Evolutionary conservation across 2,329 filamentous ascomycete genomes (phyloP).

Genomic region (Parastagonospora avenae): DNA sequence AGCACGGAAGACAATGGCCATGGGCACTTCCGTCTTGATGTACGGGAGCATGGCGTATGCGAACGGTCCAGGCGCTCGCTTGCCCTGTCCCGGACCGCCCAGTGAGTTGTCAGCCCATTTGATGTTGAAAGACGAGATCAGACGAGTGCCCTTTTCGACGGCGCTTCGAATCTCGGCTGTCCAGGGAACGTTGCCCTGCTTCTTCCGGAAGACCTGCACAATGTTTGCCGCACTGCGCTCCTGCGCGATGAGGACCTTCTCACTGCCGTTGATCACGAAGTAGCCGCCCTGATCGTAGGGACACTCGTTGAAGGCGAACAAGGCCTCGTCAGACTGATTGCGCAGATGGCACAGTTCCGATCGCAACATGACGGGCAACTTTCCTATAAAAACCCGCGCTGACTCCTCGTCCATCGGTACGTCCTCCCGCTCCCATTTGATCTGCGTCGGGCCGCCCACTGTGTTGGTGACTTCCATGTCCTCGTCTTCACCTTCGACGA

Average conservation of each 20-base stretch:
- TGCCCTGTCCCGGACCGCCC: conserved; percentile 62
- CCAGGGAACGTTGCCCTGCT: conserved; percentile 90
- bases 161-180: conserved; percentile 96
- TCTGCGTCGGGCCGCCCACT: conserved; percentile 39
- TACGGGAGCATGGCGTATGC: conserved; percentile 92
- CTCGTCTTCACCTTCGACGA: conserved; percentile 69
- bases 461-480: conserved; percentile 48
- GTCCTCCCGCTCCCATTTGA: conserved; percentile 57
- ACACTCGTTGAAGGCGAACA: conserved; percentile 94
- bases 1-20: conserved; percentile 94
- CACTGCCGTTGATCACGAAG: conserved; percentile 98
- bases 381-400: conserved; percentile 87
- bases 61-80: conserved; percentile 81
- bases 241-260: conserved; percentile 97
- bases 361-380: conserved; percentile 97
- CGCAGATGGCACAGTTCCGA: conserved; percentile 92
- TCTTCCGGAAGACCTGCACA: conserved; percentile 98
- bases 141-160: conserved; percentile 90
- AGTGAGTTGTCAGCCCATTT: conserved; percentile 90
- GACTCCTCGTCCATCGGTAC: conserved; percentile 54
- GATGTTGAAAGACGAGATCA: conserved; percentile 90
- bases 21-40: conserved; percentile 89
- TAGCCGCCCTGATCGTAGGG: conserved; percentile 98
- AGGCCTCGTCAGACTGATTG: conserved; percentile 78
- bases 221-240: conserved; percentile 98